Conservation (phyloP, 805 yeast genomes). For the Ogataea allantospora region DNA sequence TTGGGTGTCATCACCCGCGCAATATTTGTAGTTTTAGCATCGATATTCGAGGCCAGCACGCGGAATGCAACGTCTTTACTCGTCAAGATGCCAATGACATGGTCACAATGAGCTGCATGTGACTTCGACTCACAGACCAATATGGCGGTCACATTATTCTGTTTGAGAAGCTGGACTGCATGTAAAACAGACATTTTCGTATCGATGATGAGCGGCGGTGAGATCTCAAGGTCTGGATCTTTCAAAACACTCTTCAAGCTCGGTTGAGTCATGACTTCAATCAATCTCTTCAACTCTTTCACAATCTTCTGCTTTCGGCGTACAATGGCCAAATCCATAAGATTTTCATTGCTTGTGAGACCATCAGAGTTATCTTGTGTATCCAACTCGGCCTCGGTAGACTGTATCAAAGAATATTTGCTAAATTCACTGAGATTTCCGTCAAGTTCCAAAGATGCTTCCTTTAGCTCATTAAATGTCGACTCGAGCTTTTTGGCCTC, state of each 20-base stretch:
- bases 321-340: slow-evolving; percentile 27
- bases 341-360: slow-evolving; percentile 20
- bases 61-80: slow-evolving; percentile 45
- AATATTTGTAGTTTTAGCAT: slow-evolving; percentile 38
- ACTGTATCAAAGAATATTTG: slow-evolving; percentile 19
- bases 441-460: slow-evolving; percentile 17
- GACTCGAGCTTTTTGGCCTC: slow-evolving; percentile 36
- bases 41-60: slow-evolving; percentile 37
- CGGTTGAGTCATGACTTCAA: slow-evolving; percentile 43
- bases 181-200: slow-evolving; percentile 36
- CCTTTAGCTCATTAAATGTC: slow-evolving; percentile 31
- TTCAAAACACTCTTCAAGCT: slow-evolving; percentile 33
- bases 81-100: slow-evolving; percentile 45
- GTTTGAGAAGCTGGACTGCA: slow-evolving; percentile 41
- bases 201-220: slow-evolving; percentile 36
- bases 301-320: slow-evolving; percentile 30
- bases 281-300: slow-evolving; percentile 36
- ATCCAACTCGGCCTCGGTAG: slow-evolving; percentile 14
- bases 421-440: slow-evolving; percentile 17
- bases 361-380: slow-evolving; percentile 16
- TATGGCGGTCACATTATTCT: slow-evolving; percentile 41
- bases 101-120: slow-evolving; percentile 25
- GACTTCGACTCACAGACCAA: slow-evolving; percentile 35
- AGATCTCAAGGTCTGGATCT: slow-evolving; percentile 26
- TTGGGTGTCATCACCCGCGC: slow-evolving; percentile 45